These are phyloP conservation scores for Porphyrellus cyaneotinctus DNA, from an alignment of 768 basidiomycete genomes.

Conservation along the genomic window DNA sequence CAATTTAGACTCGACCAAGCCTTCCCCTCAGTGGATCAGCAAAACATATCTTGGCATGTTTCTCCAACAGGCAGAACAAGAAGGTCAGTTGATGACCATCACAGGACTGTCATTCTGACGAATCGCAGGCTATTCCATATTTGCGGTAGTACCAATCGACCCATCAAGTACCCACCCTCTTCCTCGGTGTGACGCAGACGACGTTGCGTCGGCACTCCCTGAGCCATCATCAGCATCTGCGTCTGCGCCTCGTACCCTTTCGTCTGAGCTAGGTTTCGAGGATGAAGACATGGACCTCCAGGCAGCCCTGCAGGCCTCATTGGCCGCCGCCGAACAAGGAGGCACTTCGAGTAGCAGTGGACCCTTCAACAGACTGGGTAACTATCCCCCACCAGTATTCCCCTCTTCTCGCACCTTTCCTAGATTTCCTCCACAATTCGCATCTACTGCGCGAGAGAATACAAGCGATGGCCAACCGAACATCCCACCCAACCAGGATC, in stretches of 20 bases:
- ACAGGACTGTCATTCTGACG: slow-evolving; percentile 5
- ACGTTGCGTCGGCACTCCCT: slow-evolving; percentile 59
- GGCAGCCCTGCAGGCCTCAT: slow-evolving; percentile 79
- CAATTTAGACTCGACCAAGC: slow-evolving; percentile 76
- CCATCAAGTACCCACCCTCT: slow-evolving; percentile 47
- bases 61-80: slow-evolving; percentile 79
- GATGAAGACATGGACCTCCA: slow-evolving; percentile 89
- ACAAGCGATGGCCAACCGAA: slow-evolving; percentile 5
- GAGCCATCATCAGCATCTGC: slow-evolving; percentile 42
- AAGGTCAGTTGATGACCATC: slow-evolving; percentile 49
- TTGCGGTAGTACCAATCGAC: slow-evolving; percentile 67
- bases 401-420: slow-evolving; percentile 28
- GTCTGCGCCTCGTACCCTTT: slow-evolving; percentile 3
- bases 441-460: slow-evolving; percentile 14
- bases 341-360: slow-evolving; percentile 1
- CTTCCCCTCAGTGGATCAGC: slow-evolving; percentile 76
- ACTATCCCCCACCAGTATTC: slow-evolving; percentile 22
- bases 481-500: slow-evolving; percentile 32
- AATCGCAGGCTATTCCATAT: slow-evolving; percentile 71
- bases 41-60: slow-evolving; percentile 83
- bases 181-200: slow-evolving; percentile 67
- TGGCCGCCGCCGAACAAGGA: slow-evolving; percentile 34
- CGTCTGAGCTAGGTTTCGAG: slow-evolving; percentile 45
- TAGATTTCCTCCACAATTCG: slow-evolving; percentile 15
- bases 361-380: slow-evolving; percentile 10